Evolutionary conservation across 345 rosid species (phyloP).

Genomic region (Gossypium stocksii): DNA sequence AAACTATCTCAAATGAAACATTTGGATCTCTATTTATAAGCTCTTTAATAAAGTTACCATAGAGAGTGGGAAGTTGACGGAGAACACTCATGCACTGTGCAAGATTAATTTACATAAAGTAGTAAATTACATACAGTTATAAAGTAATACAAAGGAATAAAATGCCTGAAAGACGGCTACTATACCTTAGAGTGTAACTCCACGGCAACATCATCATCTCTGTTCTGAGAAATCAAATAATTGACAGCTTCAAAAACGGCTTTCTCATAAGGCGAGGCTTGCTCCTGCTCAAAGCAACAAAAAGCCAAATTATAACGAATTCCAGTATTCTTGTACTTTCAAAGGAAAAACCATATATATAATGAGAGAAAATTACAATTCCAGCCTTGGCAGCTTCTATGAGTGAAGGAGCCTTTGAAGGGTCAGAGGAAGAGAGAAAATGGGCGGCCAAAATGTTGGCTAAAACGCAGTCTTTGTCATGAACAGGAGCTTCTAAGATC

Average conservation of each 20-base stretch:
- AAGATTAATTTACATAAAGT: too few relatives aligned
- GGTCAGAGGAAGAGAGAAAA: slow-evolving; percentile 42
- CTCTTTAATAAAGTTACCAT: too few relatives aligned
- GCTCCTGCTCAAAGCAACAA: slow-evolving; percentile 37
- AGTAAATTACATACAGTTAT: too few relatives aligned
- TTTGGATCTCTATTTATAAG: too few relatives aligned
- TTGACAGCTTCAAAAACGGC: slow-evolving; percentile 55
- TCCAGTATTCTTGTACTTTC: neutral
- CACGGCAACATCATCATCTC: slow-evolving; percentile 68
- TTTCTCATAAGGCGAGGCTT: slow-evolving; percentile 71
- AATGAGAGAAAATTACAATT: slow-evolving; percentile 35
- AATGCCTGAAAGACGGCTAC: neutral
- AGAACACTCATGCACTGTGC: too few relatives aligned
- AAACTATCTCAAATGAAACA: too few relatives aligned
- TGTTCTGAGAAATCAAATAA: slow-evolving; percentile 49
- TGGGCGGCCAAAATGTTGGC: slow-evolving; percentile 80
- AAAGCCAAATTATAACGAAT: neutral
- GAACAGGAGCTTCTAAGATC: slow-evolving; percentile 55
- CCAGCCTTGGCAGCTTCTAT: slow-evolving; percentile 54
- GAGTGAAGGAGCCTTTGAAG: slow-evolving; percentile 34
- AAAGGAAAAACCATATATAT: neutral
- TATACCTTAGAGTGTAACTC: slow-evolving; percentile 60
- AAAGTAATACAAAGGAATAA: neutral
- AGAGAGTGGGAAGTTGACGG: too few relatives aligned
- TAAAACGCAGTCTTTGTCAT: slow-evolving; percentile 66